Evolutionary conservation across 2,329 filamentous ascomycete genomes (phyloP), one percentile per base, ranked within the genome.

Genomic region (Mycosphaerella arachidis): DNA sequence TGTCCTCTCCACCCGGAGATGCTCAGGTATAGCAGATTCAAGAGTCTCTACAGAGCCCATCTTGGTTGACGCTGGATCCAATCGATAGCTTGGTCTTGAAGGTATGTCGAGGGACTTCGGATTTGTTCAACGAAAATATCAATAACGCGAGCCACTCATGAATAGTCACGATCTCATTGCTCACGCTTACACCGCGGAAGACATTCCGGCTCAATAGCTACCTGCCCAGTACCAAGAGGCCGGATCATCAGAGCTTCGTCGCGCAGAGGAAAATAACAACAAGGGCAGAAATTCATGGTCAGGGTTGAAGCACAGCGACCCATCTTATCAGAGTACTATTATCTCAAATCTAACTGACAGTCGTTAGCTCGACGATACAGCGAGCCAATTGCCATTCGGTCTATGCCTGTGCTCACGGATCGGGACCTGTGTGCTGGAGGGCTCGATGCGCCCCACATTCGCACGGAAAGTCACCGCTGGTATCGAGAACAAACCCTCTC

Each of bases 1-100:
- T n/a, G 62, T 62, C 9, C 66, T 55, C 12, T 60, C 52, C 13
- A 58, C 59, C 16, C 57, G 61, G 4, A 66, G 61, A 45, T 67
- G 64, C 37, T 58, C 53, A 5, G 66, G 66, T n/a, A 66, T 65
- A 1, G 66, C 64, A 35, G 63, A 40, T n/a, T 67, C 66, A 40
- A 67, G 56, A 24, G 55, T 51, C 46, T 52, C 54, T 48, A 59
- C 48, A 43, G 60, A 60, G 18, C 53, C 60, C 64, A 66, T 66
- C 30, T 12, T 62, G 48, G 30, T 48, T 24, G 7, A 8, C 46
- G 16, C 10, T 16, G 18, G 33, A 20, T 54, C 9, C 9, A 12
- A 8, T 37, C 54, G 6, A 30, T 24, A 24, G 24, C 24, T 24
- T 24, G 24, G 24, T 24, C 24, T 24, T 24, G 24, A 24, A 24